Conservation (phyloP, 306 rosid species). For the Citrullus amarus region DNA sequence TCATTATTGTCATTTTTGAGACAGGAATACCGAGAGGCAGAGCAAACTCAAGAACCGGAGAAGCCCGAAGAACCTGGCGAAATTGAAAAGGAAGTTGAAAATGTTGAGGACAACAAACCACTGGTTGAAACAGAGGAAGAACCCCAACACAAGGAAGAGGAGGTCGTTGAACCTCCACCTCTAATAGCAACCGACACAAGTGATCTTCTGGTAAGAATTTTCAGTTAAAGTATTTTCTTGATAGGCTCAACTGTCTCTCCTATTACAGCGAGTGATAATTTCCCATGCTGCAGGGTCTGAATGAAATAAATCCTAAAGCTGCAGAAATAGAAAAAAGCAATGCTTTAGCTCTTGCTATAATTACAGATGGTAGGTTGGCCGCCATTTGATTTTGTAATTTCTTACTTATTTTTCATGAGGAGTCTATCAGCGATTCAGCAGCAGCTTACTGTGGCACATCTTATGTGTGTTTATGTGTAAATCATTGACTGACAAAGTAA, state of each 20-base stretch:
- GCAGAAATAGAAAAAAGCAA: constrained; percentile 68
- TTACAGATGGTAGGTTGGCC: constrained; percentile 45
- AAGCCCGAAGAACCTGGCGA: constrained; percentile 34
- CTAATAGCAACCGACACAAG: constrained; percentile 45
- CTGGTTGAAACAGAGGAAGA: constrained; percentile 24
- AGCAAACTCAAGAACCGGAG: constrained; percentile 20
- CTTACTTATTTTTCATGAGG: not conserved
- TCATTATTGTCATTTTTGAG: constrained; percentile 9
- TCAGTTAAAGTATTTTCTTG: not conserved
- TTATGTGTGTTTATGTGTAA: not conserved
- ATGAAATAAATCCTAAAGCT: constrained; percentile 55
- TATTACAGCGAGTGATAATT: not conserved
- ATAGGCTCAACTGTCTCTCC: not conserved
- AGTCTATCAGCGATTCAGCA: not conserved
- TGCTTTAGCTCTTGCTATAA: constrained; percentile 84
- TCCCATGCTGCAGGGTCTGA: constrained; percentile 46
- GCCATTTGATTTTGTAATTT: constrained; percentile 9
- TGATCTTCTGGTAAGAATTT: constrained; percentile 54
- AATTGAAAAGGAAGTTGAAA: constrained; percentile 29
- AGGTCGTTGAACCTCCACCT: constrained; percentile 39
- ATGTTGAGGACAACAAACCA: constrained; percentile 25
- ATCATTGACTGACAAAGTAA: not conserved
- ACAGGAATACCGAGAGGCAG: constrained; percentile 46
- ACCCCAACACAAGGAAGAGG: constrained; percentile 31
- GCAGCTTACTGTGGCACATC: not conserved